A percentile compares a stretch with the other conserved stretches of the same genome.
Evolutionary conservation across 2,329 filamentous ascomycete genomes (phyloP).

Genomic region (Volutella citrinella): DNA sequence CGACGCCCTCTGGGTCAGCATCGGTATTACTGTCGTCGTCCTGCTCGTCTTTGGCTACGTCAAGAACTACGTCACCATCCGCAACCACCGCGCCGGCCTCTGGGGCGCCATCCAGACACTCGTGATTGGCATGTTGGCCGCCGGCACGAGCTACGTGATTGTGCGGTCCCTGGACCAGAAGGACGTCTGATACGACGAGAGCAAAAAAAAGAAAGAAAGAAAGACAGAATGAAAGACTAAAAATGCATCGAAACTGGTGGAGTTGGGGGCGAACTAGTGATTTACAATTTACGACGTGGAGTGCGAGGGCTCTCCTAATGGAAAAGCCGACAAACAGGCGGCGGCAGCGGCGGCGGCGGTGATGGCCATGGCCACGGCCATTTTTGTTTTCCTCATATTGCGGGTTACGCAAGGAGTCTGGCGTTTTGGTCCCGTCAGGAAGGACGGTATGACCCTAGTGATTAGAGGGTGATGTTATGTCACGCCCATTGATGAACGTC

Average conservation of each 20-base stretch:
- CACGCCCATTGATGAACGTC: too few relatives aligned
- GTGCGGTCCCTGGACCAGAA: conserved; percentile 52
- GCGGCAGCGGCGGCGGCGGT: too few relatives aligned
- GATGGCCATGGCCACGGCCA: too few relatives aligned
- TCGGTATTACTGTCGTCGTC: conserved; percentile 58
- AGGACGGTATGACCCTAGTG: too few relatives aligned
- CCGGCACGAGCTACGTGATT: conserved; percentile 62
- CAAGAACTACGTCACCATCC: conserved; percentile 55
- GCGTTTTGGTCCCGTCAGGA: too few relatives aligned
- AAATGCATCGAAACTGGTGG: conserved; percentile 2
- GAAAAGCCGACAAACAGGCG: too few relatives aligned
- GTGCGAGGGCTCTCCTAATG: too few relatives aligned
- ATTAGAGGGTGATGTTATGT: too few relatives aligned
- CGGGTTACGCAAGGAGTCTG: too few relatives aligned
- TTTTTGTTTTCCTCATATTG: too few relatives aligned
- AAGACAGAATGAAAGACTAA: not conserved
- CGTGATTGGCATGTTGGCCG: conserved; percentile 61
- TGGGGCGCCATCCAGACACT: conserved; percentile 64
- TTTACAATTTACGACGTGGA: too few relatives aligned
- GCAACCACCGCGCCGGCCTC: conserved; percentile 50
- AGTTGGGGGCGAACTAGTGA: conserved; percentile 4
- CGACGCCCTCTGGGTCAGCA: conserved; percentile 55
- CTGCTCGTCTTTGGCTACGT: conserved; percentile 63
- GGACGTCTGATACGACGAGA: conserved; percentile 10
- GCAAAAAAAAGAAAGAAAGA: not conserved